Conservation (phyloP, 192 early-diverging fungal genomes). For the Dimargaris xerosporica region DNA sequence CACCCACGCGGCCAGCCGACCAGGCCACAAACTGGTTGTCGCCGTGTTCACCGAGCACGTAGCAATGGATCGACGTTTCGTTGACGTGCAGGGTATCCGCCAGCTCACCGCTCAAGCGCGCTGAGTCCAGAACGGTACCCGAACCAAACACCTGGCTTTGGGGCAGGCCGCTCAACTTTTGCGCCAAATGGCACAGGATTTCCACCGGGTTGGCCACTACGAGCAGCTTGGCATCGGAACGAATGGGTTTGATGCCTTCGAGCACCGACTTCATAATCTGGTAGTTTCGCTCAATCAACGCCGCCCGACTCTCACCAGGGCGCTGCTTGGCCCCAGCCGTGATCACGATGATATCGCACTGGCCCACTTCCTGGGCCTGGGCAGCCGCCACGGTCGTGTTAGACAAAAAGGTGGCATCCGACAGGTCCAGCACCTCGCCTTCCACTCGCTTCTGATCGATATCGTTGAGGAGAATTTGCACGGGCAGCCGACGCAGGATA, state of each 20-base stretch:
- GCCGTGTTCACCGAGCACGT: slow-evolving; percentile 75
- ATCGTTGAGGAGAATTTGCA: slow-evolving; percentile 58
- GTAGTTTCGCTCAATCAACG: slow-evolving; percentile 67
- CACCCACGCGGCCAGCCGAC: slow-evolving; percentile 54
- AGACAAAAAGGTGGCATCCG: slow-evolving; percentile 58
- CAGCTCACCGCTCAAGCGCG: slow-evolving; percentile 47
- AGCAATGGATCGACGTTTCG: slow-evolving; percentile 59
- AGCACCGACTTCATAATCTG: slow-evolving; percentile 58
- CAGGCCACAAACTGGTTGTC: slow-evolving; percentile 76
- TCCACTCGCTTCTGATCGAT: slow-evolving; percentile 43
- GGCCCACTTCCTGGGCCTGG: slow-evolving; percentile 53
- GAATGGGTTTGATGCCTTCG: slow-evolving; percentile 57
- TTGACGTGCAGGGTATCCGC: slow-evolving; percentile 38
- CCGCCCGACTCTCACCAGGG: slow-evolving; percentile 51
- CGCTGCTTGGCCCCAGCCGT: slow-evolving; percentile 76
- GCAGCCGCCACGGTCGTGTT: slow-evolving; percentile 42
- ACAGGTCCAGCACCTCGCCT: slow-evolving; percentile 71
- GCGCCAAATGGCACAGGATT: slow-evolving; percentile 68
- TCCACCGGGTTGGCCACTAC: slow-evolving; percentile 77
- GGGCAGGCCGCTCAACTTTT: slow-evolving; percentile 64
- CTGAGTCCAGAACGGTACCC: slow-evolving; percentile 69
- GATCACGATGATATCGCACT: slow-evolving; percentile 68
- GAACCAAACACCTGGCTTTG: slow-evolving; percentile 66
- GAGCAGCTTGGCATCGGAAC: slow-evolving; percentile 48
- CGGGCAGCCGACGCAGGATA: slow-evolving; percentile 47